phyloP scores from a whole-genome alignment of 164 flowering plant species.

The Sedum album region DNA sequence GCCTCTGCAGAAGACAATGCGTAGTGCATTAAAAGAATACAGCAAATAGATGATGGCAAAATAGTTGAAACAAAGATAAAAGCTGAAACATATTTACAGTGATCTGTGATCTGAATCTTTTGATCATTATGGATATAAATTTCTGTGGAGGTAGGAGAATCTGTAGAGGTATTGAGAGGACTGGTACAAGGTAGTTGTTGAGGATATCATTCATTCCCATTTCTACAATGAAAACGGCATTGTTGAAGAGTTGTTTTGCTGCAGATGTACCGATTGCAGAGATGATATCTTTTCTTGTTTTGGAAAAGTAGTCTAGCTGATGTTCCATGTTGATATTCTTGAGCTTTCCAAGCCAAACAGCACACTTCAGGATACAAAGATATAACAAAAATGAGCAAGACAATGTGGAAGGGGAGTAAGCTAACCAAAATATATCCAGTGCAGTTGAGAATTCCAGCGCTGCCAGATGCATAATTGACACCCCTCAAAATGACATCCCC shows the following conservation, averaged over 20 bases:
- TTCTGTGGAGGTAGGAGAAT: constrained; percentile 29
- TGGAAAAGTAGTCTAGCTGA: constrained; percentile 64
- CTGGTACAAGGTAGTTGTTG: constrained; percentile 55
- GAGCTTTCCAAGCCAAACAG: constrained; percentile 22
- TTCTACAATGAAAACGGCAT: constrained; percentile 43
- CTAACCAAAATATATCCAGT: constrained; percentile 44
- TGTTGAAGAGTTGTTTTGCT: constrained; percentile 26
- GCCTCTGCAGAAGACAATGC: too few relatives aligned
- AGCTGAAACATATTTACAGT: too few relatives aligned
- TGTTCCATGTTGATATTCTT: constrained; percentile 63
- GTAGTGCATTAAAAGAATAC: too few relatives aligned
- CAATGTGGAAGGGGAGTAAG: not conserved
- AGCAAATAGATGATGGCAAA: too few relatives aligned
- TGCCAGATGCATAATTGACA: constrained; percentile 56
- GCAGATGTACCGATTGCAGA: too few relatives aligned
- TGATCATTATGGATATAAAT: too few relatives aligned
- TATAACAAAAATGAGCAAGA: too few relatives aligned
- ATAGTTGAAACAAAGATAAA: too few relatives aligned
- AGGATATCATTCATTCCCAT: constrained; percentile 76
- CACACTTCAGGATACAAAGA: too few relatives aligned
- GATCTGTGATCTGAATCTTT: too few relatives aligned
- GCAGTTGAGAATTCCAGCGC: constrained; percentile 42
- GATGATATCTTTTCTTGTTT: constrained; percentile 61
- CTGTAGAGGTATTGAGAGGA: constrained; percentile 26
- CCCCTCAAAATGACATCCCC: constrained; percentile 37